Base-by-base conservation (phyloP, 2,329 filamentous ascomycete species). In the Xylaria sp. region DNA sequence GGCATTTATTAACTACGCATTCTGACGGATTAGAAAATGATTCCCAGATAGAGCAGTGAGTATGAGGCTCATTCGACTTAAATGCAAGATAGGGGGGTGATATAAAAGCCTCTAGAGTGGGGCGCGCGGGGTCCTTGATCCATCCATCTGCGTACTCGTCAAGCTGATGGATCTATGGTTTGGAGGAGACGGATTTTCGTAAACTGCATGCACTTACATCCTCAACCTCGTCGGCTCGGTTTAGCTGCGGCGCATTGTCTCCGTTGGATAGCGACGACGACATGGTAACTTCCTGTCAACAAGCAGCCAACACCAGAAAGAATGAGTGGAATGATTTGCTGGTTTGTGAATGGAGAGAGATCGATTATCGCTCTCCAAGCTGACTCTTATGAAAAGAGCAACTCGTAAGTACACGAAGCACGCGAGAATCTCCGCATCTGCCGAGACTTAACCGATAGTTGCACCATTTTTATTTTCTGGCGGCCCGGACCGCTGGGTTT, bases 1-100 rank as follows among this genome's bases (percentile, higher is more conserved):
- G 3, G 91, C 87, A 65, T 87, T 84, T 58, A 94, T 85, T 56
- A 94, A 86, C 92, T 94, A 52, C 20, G 13, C 1, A 18, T 34
- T 23, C 28, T 46, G 4, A 46, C 28, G n/a, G 39, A 20, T 68
- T 46, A 68, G 48, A 28, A 50, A 46, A 60, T 52, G 32, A n/a
- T 10, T 18, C 55, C 54, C 15, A 55, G n/a, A 28, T 13, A 20
- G 52, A 23, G 15, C 15, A 37, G 51, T 48, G 20, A 55, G 48
- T 8, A 32, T 28, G n/a, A 20, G 28, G 28, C 28, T 28, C 28
- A 28, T 28, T 28, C 28, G 28, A 28, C 28, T 28, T 28, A 4
- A 28, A 28, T 28, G 5, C 28, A 28, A 28, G 5, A 6, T 4
- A 28, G 28, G 28, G 28, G 5, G 28, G 28, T 18, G 44, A 52